Conservation (phyloP, 805 yeast genomes). For the Ogataea glucozyma region DNA sequence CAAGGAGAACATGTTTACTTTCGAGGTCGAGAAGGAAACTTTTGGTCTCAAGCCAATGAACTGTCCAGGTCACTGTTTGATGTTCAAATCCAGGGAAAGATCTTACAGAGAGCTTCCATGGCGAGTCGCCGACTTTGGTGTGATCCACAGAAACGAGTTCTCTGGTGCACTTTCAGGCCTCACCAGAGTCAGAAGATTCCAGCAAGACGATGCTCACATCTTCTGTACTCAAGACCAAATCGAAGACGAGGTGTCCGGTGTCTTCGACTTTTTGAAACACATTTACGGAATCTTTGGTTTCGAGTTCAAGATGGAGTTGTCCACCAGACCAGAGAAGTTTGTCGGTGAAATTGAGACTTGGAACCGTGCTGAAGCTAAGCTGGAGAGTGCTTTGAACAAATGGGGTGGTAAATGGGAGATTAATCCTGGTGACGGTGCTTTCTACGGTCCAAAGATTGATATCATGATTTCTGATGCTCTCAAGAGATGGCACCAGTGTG, state of each 20-base stretch:
- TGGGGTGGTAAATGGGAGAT: constrained; percentile 93
- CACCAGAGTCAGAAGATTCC: constrained; percentile 98
- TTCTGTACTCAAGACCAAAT: constrained; percentile 94
- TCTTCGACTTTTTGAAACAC: constrained; percentile 81
- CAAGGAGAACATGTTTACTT: constrained; percentile 95
- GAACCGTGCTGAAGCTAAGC: constrained; percentile 85
- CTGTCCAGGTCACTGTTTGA: constrained; percentile 90
- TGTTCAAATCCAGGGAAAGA: constrained; percentile 90
- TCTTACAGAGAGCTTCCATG: constrained; percentile 96
- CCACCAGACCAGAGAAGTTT: constrained; percentile 95
- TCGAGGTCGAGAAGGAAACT: constrained; percentile 94
- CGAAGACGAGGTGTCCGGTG: constrained; percentile 76
- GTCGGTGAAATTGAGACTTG: constrained; percentile 94
- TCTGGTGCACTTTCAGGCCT: constrained; percentile 93
- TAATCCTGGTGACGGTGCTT: constrained; percentile 97
- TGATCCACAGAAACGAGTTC: constrained; percentile 93
- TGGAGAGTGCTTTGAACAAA: constrained; percentile 76
- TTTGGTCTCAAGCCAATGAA: constrained; percentile 95
- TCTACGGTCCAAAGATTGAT: constrained; percentile 95
- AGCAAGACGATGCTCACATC: constrained; percentile 98
- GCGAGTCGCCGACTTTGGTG: constrained; percentile 99
- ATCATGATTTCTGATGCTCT: constrained; percentile 93
- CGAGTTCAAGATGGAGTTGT: constrained; percentile 93
- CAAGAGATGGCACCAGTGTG: constrained; percentile 98
- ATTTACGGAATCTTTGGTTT: constrained; percentile 92